Conservation (phyloP, 78 protist genomes). For the slime mould (Dictyostelium discoideum) region dicty_2.7 NC_007090.3:3207001-3207500, state of each 20-base stretch:
- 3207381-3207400: slow-evolving; percentile 98
- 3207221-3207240: slow-evolving; percentile 98
- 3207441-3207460: slow-evolving; percentile 86
- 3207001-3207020: slow-evolving; percentile 94
- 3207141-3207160: slow-evolving; percentile 87
- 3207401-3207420: slow-evolving; percentile 93
- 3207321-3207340: slow-evolving; percentile 95
- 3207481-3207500: slow-evolving; percentile 30
- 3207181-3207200: slow-evolving; percentile 99
- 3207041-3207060: slow-evolving; percentile 94
- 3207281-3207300: slow-evolving; percentile 98
- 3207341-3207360: slow-evolving; percentile 94
- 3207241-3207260: slow-evolving; percentile 99
- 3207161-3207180: slow-evolving; percentile 94
- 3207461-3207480: slow-evolving; percentile 15
- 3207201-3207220: slow-evolving; percentile 97
- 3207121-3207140: slow-evolving; percentile 93
- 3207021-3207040: slow-evolving; percentile 96
- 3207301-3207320: slow-evolving; percentile 98
- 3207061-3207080: slow-evolving; percentile 82
- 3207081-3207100: slow-evolving; percentile 99
- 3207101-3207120: slow-evolving; percentile 99
- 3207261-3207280: slow-evolving; percentile 99
- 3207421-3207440: slow-evolving; percentile 88
- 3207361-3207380: slow-evolving; percentile 96